These are phyloP conservation scores for Artemisia argyi DNA, from an alignment of 129 eudicot species.

Conservation along the genomic window DNA sequence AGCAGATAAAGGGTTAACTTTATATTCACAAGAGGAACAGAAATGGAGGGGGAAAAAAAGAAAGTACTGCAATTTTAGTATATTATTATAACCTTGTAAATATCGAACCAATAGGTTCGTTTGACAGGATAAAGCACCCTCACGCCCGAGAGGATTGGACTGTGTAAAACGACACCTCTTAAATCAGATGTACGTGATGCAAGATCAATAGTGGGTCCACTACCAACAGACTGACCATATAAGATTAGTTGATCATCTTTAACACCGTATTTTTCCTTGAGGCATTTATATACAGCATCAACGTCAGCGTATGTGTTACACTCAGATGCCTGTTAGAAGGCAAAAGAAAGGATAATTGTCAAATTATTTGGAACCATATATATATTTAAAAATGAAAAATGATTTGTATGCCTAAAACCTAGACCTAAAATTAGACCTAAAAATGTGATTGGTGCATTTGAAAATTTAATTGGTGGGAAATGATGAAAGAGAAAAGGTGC, in stretches of 20 bases:
- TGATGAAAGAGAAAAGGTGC: no score
- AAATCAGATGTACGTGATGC: constrained; percentile 81
- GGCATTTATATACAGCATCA: constrained; percentile 93
- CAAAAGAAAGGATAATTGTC: constrained; percentile 30
- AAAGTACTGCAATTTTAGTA: neutral
- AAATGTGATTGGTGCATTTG: no score
- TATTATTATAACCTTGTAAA: constrained; percentile 64
- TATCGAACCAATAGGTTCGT: constrained; percentile 91
- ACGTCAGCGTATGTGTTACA: constrained; percentile 93
- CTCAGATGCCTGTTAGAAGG: constrained; percentile 74
- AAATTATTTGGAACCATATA: constrained; percentile 21
- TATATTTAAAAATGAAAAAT: no score
- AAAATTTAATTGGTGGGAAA: no score
- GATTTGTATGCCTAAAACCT: no score
- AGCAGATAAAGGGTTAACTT: constrained; percentile 6
- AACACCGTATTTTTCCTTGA: constrained; percentile 78
- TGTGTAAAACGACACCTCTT: constrained; percentile 92
- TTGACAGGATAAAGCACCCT: constrained; percentile 85
- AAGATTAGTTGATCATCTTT: constrained; percentile 77
- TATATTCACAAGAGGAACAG: neutral
- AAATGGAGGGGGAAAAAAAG: neutral
- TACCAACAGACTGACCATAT: constrained; percentile 95
- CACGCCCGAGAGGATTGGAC: constrained; percentile 86
- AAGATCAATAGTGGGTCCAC: constrained; percentile 91
- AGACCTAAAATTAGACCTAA: no score